phyloP scores from a whole-genome alignment of 208 protist genomes.

The Acanthamoeba lenticulata region DNA sequence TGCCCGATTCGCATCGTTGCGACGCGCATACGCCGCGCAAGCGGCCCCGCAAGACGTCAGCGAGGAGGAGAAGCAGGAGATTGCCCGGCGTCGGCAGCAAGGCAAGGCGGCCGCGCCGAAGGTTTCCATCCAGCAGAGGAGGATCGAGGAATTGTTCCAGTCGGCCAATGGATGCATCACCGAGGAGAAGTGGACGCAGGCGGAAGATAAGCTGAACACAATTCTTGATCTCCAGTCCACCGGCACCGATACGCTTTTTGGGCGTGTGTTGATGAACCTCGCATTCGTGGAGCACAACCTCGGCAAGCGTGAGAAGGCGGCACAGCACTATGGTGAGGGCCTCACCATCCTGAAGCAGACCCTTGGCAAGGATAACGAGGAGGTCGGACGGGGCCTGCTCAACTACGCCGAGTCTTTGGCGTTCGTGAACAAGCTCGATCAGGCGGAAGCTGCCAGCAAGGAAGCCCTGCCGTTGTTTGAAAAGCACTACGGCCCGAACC shows the following conservation, averaged over 20 bases:
- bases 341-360: not conserved
- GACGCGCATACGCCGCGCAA: not conserved
- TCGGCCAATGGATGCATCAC: not conserved
- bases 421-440: not conserved
- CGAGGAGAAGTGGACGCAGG: constrained; percentile 15
- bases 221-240: not conserved
- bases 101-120: not conserved
- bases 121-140: not conserved
- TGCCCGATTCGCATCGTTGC: not conserved
- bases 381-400: not conserved
- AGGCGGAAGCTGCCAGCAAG: not conserved
- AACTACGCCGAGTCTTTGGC: constrained; percentile 21
- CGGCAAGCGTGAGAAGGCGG: not conserved
- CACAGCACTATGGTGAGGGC: not conserved
- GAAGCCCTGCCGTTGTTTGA: constrained; percentile 17
- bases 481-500: not conserved
- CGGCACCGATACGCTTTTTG: not conserved
- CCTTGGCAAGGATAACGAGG: not conserved
- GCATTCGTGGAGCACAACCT: not conserved
- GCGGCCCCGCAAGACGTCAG: not conserved
- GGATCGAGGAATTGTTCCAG: not conserved
- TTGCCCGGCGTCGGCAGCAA: not conserved
- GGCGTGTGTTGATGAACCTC: not conserved
- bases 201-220: not conserved
- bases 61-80: not conserved